These are phyloP conservation scores for Trichosporon asahii DNA, from an alignment of 1,284 basidiomycete genomes.

Conservation along the genomic window DNA sequence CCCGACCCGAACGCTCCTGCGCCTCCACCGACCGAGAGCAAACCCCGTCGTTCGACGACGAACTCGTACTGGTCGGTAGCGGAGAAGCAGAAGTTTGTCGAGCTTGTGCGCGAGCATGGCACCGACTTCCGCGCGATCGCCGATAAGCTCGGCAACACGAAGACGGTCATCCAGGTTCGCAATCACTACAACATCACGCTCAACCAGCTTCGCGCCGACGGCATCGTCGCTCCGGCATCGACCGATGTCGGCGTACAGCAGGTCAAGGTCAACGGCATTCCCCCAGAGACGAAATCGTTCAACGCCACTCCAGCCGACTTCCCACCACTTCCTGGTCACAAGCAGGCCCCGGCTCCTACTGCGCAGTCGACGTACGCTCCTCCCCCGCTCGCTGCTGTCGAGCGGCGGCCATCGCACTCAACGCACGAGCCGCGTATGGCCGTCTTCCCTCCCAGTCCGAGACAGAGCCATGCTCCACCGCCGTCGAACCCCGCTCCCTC, in stretches of 20 bases:
- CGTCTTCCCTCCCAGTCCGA: slow-evolving; percentile 38
- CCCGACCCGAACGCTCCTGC: slow-evolving; percentile 11
- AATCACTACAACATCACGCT: slow-evolving; percentile 53
- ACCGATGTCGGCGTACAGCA: slow-evolving; percentile 23
- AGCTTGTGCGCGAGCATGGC: slow-evolving; percentile 65
- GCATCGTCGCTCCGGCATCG: slow-evolving; percentile 19
- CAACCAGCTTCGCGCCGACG: slow-evolving; percentile 17
- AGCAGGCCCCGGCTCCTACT: background rate
- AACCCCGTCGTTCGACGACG: slow-evolving; percentile 30
- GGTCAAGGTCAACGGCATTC: slow-evolving; percentile 25
- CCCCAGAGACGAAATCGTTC: slow-evolving; percentile 2
- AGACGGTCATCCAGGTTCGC: slow-evolving; percentile 73
- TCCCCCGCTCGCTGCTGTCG: background rate
- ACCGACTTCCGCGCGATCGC: slow-evolving; percentile 73
- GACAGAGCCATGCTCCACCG: slow-evolving; percentile 9
- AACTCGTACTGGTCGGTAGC: slow-evolving; percentile 58
- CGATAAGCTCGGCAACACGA: slow-evolving; percentile 64
- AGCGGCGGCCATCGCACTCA: slow-evolving; percentile 7
- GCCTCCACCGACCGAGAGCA: slow-evolving; percentile 10
- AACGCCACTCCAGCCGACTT: slow-evolving; percentile 16
- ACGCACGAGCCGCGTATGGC: slow-evolving; percentile 38
- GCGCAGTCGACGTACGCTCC: background rate
- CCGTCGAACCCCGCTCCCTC: slow-evolving; percentile 10
- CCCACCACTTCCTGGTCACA: slow-evolving; percentile 12
- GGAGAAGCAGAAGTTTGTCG: slow-evolving; percentile 59